Conservation (phyloP, 2,329 filamentous ascomycete species). For the Diplodia sapinea region DNA sequence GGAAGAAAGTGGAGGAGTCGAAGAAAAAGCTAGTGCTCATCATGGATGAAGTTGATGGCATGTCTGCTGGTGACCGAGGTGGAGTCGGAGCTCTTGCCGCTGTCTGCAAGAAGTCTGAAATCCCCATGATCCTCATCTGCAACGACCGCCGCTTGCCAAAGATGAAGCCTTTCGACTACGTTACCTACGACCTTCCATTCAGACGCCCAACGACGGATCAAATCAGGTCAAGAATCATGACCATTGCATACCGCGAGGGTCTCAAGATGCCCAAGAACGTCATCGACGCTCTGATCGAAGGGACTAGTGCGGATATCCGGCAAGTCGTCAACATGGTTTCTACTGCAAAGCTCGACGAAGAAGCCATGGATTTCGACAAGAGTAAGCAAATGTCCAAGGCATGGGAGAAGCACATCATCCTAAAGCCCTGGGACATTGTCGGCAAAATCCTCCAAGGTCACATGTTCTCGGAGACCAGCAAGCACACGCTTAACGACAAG, state of each 20-base stretch:
- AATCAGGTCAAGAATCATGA: conserved; percentile 90
- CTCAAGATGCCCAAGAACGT: conserved; percentile 83
- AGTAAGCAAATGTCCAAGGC: conserved; percentile 94
- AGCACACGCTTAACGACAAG: conserved; percentile 91
- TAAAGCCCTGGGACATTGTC: conserved; percentile 98
- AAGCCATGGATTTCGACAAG: conserved; percentile 79
- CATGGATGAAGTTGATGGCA: conserved; percentile 99
- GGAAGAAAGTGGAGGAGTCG: conserved; percentile 74
- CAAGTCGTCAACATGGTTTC: conserved; percentile 99
- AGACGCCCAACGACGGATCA: conserved; percentile 87
- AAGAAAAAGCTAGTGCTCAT: conserved; percentile 96
- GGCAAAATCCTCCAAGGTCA: conserved; percentile 88
- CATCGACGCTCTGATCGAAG: conserved; percentile 92
- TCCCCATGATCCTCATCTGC: conserved; percentile 96
- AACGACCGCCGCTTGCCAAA: conserved; percentile 92
- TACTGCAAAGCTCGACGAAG: conserved; percentile 86
- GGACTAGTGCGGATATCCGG: conserved; percentile 92
- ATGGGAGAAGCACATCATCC: conserved; percentile 96
- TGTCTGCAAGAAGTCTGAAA: conserved; percentile 91
- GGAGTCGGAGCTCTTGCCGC: conserved; percentile 94
- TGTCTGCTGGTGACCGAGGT: conserved; percentile 95
- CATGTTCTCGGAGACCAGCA: conserved; percentile 83
- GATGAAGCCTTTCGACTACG: conserved; percentile 96
- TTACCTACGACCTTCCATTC: conserved; percentile 85
- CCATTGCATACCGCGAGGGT: conserved; percentile 90